phyloP scores from a whole-genome alignment of 108 stramenopile genomes.

The Cafeteria roenbergensis region DNA sequence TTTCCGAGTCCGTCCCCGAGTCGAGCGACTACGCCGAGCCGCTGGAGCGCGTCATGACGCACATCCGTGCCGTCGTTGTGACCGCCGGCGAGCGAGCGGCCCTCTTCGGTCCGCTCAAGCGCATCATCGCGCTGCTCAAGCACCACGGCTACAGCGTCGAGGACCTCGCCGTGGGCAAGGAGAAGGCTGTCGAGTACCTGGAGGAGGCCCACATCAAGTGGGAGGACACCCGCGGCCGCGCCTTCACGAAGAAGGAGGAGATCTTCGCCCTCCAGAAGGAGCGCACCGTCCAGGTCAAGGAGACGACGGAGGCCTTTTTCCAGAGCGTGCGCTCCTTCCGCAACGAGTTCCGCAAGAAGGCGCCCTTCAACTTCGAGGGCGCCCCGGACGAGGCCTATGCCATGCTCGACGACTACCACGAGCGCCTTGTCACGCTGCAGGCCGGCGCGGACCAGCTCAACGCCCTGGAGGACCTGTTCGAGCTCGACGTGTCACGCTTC shows the following conservation, averaged over 20 bases:
- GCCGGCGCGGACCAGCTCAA: constrained; percentile 49
- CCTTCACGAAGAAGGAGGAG: constrained; percentile 67
- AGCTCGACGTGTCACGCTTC: constrained; percentile 57
- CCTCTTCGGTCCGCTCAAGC: constrained; percentile 59
- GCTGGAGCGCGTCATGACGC: constrained; percentile 60
- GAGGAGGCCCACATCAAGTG: constrained; percentile 64
- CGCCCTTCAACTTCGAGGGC: constrained; percentile 63
- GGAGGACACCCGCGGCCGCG: constrained; percentile 65
- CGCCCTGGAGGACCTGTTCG: constrained; percentile 66
- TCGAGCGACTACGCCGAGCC: constrained; percentile 39
- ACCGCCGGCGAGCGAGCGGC: constrained; percentile 52
- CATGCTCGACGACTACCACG: constrained; percentile 48
- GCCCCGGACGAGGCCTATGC: constrained; percentile 49
- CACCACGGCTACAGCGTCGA: constrained; percentile 58
- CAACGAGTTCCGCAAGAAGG: constrained; percentile 56
- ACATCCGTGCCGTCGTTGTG: constrained; percentile 64
- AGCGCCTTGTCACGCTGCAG: constrained; percentile 42
- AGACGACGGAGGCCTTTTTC: constrained; percentile 53
- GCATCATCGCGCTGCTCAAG: constrained; percentile 55
- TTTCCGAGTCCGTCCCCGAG: constrained; percentile 43
- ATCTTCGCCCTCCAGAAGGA: constrained; percentile 66
- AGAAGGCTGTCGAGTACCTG: constrained; percentile 48
- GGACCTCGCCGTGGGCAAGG: constrained; percentile 6
- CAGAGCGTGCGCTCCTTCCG: constrained; percentile 49
- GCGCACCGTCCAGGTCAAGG: constrained; percentile 60